These are phyloP conservation scores for Triadica sebifera DNA, from an alignment of 345 rosid genomes.

Conservation along the genomic window DNA sequence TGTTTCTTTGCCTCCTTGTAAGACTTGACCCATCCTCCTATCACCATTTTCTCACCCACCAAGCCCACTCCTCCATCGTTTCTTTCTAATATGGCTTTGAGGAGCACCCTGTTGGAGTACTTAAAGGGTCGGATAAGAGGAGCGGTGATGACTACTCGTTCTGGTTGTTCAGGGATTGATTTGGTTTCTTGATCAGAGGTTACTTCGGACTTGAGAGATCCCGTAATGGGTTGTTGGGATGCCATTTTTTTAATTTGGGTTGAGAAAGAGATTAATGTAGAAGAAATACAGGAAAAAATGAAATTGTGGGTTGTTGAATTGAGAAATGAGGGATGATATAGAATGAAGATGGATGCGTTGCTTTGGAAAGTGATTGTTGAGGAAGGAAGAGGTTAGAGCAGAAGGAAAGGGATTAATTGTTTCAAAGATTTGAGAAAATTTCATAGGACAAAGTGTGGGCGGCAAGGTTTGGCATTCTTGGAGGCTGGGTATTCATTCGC, in stretches of 20 bases:
- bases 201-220: neutral
- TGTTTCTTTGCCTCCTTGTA: slow-evolving; percentile 56
- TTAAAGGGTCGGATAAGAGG: slow-evolving; percentile 23
- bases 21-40: slow-evolving; percentile 96
- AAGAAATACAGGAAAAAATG: neutral
- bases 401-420: slow-evolving; percentile 60
- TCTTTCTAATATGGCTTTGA: slow-evolving; percentile 48
- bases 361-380: slow-evolving; percentile 37
- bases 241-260: neutral
- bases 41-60: slow-evolving; percentile 46
- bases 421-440: neutral
- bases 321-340: no score
- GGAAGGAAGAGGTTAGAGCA: slow-evolving; percentile 41
- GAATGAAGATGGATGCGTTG: slow-evolving; percentile 34
- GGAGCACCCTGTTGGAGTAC: slow-evolving; percentile 61
- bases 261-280: slow-evolving; percentile 30
- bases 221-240: slow-evolving; percentile 14
- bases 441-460: slow-evolving; percentile 19
- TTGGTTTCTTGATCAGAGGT: slow-evolving; percentile 9
- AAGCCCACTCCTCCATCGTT: slow-evolving; percentile 47
- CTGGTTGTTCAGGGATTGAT: neutral
- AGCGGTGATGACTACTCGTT: neutral
- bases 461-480: slow-evolving; percentile 67
- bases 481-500: slow-evolving; percentile 42
- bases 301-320: no score